Base-by-base conservation (phyloP, 2,329 filamentous ascomycete genomes). In the Sphaerulina musiva region DNA sequence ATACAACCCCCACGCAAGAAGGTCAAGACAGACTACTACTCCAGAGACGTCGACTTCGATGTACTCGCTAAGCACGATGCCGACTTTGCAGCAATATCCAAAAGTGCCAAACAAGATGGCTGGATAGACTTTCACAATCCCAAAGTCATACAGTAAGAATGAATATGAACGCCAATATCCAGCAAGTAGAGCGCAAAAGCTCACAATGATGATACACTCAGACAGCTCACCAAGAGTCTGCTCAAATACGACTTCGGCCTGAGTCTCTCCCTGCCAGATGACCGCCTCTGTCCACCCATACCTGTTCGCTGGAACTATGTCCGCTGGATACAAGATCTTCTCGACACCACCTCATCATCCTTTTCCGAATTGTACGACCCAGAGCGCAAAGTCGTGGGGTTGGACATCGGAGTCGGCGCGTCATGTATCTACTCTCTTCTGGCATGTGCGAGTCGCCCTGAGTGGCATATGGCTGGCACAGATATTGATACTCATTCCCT, bases 401-500 rank as follows among this genome's bases (percentile, higher is more conserved):
- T 54, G 20, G 60, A 66, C 32, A 82, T 80, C 58, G 93, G 93
- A 40, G 95, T 90, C 1, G 93, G 93, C 1, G 88, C 92, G 12
- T 95, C 89, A 62, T 86, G 86, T 63, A 95, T 98, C 63, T 98
- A 97, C 67, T 86, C 91, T 2, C 79, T 97, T 1, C 78, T 98
- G 1, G 89, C 84, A 17, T 88, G 86, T 62, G 70, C 76, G 0
- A 80, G 86, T 55, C 79, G 87, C 0, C 77, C 80, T 1, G 71
- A 69, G 3, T 97, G 91, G 91, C 58, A 57, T 4, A 69, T 72
- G 64, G 64, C 67, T 53, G 74, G 68, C 20, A 73, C 69, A 74
- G 92, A 97, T 61, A 84, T 95, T 51, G 90, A 97, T 67, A 68
- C 77, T 0, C 79, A 80, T 43, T 93, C 83, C 46, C 71, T 93